These are phyloP conservation scores for Larix kaempferi DNA, from an alignment of 75 land plant species.

Conservation along the genomic window DNA sequence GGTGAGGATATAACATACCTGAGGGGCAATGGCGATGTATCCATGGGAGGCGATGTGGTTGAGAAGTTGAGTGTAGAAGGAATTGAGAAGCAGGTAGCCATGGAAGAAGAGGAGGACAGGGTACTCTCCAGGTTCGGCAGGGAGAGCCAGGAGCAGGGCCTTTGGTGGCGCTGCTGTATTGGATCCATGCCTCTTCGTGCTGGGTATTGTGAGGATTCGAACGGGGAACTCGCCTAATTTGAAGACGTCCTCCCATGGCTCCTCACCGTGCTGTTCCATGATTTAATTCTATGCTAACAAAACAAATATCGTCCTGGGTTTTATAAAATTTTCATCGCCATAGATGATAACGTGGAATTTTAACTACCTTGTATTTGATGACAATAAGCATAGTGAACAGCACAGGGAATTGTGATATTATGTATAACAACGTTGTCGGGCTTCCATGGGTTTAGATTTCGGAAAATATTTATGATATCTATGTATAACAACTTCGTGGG, in stretches of 20 bases:
- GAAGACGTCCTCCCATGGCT: background rate
- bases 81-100: conserved; percentile 70
- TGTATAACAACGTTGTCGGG: too few relatives aligned
- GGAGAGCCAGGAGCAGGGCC: conserved; percentile 65
- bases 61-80: conserved; percentile 85
- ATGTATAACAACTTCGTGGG: too few relatives aligned
- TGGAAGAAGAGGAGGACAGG: conserved; percentile 75
- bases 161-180: conserved; percentile 41
- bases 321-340: background rate
- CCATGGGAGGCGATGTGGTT: conserved; percentile 78
- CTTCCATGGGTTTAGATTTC: too few relatives aligned
- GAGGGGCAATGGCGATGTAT: conserved; percentile 85
- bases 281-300: background rate
- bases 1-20: conserved; percentile 35
- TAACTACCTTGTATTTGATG: background rate
- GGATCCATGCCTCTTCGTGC: background rate
- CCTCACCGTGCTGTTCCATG: background rate
- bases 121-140: conserved; percentile 50
- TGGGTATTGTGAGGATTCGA: background rate
- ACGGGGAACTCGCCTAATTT: background rate
- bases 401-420: too few relatives aligned
- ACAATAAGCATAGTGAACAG: too few relatives aligned
- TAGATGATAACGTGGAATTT: background rate
- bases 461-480: too few relatives aligned
- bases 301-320: background rate